Base-by-base conservation (phyloP, 345 rosid genomes). In the Excoecaria agallocha region DNA sequence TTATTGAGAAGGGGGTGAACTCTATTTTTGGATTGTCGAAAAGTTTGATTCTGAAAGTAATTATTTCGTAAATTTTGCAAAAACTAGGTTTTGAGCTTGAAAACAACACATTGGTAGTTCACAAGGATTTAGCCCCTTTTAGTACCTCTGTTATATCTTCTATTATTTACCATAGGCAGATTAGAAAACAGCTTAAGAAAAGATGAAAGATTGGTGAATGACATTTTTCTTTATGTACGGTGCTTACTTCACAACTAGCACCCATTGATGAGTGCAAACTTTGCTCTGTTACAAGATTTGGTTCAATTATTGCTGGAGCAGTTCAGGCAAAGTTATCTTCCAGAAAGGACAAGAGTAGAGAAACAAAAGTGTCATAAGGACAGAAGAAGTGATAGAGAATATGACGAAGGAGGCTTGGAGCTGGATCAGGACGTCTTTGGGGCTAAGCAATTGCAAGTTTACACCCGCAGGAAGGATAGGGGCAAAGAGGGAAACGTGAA, bases 221-320 rank as follows among this genome's bases (percentile, higher is more conserved):
- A 8, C 43, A 35, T 51, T 37, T 16, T 17, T 30, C 30, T 41
- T 52, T 15, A 24, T 15, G 8, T 38, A 24, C 24, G 60, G 51
- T 76, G 69, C 50, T 71, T 74, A 64, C 71, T 70, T 54, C 73
- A 43, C 72, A 20, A 54, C 68, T 57, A 68, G 25, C 66, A 17
- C 64, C 41, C 43, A 66, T 62, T 74, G 68, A 65, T 55, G 38
- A 67, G 12, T 65, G 68, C 19, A 22, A 69, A 45, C 41, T 68
- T 52, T 57, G 68, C 48, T 24, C 6, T 72, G 12, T 56, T 39
- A 17, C 74, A 84, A 94, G 97, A 76, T 90, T 85, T 86, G 98
- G 98, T 58, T 94, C 97, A 59, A 74, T 94, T 61, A 80, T 94
- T 65, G 86, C 76, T 71, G 98, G 98, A 67, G 86, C 89, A 55